Percentiles rank a stretch among this genome's conserved stretches.
Conservation (phyloP, 139 green algal genomes). For the Closterium sp. region DNA sequence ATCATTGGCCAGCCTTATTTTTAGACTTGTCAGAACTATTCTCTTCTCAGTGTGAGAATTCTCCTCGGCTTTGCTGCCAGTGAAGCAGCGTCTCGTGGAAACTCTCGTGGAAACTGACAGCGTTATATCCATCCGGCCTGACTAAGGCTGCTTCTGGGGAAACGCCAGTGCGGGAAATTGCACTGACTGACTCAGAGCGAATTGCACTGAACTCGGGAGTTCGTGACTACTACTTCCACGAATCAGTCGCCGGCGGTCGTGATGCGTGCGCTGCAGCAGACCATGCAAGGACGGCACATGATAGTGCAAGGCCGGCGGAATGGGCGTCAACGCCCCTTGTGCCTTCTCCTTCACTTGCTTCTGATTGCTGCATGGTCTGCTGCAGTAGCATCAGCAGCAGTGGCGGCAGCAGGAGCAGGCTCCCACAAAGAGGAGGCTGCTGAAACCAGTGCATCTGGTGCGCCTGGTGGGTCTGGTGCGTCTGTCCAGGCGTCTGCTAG, state of each 20-base stretch:
- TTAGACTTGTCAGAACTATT: too few species aligned
- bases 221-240: neutral
- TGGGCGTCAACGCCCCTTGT: neutral
- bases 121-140: neutral
- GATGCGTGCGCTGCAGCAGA: neutral
- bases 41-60: neutral
- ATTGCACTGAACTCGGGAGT: neutral
- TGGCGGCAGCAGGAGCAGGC: too few species aligned
- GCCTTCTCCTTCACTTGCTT: too few species aligned
- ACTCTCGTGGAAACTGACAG: neutral
- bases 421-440: too few species aligned
- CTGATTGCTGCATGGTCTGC: too few species aligned
- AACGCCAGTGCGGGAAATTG: too few species aligned
- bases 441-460: too few species aligned
- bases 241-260: neutral
- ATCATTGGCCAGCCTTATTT: neutral
- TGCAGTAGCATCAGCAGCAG: too few species aligned
- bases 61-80: neutral
- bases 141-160: too few species aligned
- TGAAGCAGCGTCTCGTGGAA: neutral
- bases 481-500: too few species aligned
- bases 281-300: neutral
- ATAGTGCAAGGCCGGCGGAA: neutral
- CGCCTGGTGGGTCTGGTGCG: too few species aligned
- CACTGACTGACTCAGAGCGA: too few species aligned